Conservation (phyloP, 805 yeast species). For the Myxozyma geophila region DNA sequence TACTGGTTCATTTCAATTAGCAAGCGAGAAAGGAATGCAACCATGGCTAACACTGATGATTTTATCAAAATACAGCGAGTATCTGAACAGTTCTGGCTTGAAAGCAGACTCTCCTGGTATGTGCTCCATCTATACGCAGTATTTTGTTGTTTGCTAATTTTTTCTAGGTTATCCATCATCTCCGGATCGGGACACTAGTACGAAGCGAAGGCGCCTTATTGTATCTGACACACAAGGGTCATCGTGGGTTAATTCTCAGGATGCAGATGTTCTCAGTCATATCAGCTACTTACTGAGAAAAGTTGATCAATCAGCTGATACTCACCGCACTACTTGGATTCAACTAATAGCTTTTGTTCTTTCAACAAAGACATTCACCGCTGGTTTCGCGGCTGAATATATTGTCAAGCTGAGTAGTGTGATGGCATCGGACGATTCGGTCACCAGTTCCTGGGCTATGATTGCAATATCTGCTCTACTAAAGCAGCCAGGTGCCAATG, state of each 20-base stretch:
- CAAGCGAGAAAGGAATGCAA: slow-evolving; percentile 11
- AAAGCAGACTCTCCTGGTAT: not conserved
- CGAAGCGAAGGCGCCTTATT: slow-evolving; percentile 15
- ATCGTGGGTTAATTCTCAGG: not conserved
- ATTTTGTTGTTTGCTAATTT: not conserved
- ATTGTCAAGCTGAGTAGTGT: not conserved
- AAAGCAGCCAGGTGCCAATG: not conserved
- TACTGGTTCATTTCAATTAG: slow-evolving; percentile 12
- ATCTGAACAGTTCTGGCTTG: not conserved
- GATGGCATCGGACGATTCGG: slow-evolving; percentile 9
- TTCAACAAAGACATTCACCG: not conserved
- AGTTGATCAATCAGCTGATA: not conserved
- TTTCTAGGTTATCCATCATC: not conserved
- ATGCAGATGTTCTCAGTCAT: not conserved
- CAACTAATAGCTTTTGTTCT: slow-evolving; percentile 21
- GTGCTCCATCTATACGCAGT: not conserved
- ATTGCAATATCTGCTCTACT: slow-evolving; percentile 15
- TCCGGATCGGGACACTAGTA: not conserved
- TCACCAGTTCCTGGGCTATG: slow-evolving; percentile 30
- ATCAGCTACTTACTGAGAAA: not conserved
- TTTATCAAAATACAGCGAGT: slow-evolving; percentile 13
- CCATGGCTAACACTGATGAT: slow-evolving; percentile 27
- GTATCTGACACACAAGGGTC: not conserved
- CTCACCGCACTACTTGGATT: slow-evolving; percentile 9
- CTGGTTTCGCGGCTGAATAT: not conserved